Evolutionary conservation across 495 filamentous ascomycete genomes (phyloP), one percentile per base, ranked within the genome.

Genomic region (Tuber calosporum): DNA sequence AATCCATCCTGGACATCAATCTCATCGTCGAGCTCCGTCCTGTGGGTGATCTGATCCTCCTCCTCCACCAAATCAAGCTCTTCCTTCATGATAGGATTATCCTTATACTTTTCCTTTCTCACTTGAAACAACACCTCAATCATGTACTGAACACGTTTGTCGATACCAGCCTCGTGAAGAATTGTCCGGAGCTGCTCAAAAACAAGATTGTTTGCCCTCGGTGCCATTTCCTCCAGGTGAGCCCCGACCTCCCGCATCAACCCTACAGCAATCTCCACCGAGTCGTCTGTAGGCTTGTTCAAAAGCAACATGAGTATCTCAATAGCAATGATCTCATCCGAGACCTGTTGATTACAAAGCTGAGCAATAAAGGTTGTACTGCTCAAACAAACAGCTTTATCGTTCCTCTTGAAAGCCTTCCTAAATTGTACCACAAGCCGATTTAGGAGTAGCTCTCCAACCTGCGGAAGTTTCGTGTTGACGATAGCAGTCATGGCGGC

Each of bases 41-140:
- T 87, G 82, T 99, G 95, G 1, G 94, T 97, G 75, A 97, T 96
- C 75, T 97, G 94, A 79, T 99, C 95, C 80, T 97, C 94, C 80
- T 98, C 96, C 82, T 97, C 93, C 30, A 99, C 90, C 20, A 99
- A 82, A 84, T 99, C 95, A 42, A 99, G 85, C 80, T 98, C 96
- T 79, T 97, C 93, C 79, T 89, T 93, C 79, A 99, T 87, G 1
- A 92, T 89, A 9, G 88, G 93, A 75, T 97, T 92, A 79, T 98
- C 93, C 84, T 97, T 97, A 84, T 94, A 99, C 69, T 90, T 90
- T 82, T 98, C 95, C 83, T 97, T 98, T 70, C 95, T 89, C 42
- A 97, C 90, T 83, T 98, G 93, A 83, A 99, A 98, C 71, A 99
- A 84, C 13, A 97, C 94, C 81, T 99, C 95, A 74, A 99, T 96